Evolutionary conservation across 169 alveolate genomes (phyloP).

Genomic region (Babesia ovata): DNA sequence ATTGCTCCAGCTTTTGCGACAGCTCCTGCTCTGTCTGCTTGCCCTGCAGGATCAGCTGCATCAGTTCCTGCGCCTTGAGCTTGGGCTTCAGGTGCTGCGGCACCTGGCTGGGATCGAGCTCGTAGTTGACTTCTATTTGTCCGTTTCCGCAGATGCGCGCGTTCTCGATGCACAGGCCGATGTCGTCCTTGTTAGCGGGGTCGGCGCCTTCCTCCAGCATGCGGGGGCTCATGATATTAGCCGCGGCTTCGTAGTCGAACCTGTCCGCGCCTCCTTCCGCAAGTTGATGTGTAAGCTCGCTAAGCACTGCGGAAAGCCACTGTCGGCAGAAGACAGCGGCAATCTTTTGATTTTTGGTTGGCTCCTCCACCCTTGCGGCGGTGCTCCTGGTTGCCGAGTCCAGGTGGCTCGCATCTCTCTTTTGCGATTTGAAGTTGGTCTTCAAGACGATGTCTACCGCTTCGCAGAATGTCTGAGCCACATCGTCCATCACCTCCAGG

Average conservation of each 20-base stretch:
- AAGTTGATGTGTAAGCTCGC: conserved; percentile 41
- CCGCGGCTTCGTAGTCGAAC: conserved; percentile 4
- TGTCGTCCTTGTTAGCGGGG: conserved; percentile 31
- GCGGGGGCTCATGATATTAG: conserved; percentile 12
- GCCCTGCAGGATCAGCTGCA: conserved; percentile 63
- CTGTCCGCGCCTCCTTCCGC: conserved; percentile 38
- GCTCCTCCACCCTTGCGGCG: conserved; percentile 8
- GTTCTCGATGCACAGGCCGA: conserved; percentile 63
- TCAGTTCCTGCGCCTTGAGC: conserved; percentile 63
- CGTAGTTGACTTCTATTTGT: conserved; percentile 67
- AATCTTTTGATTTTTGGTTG: conserved; percentile 59
- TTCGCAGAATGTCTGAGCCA: conserved; percentile 60
- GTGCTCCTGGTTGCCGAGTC: conserved; percentile 14
- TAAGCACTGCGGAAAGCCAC: conserved; percentile 66
- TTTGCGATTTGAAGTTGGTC: conserved; percentile 54
- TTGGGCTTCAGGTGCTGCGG: conserved; percentile 56
- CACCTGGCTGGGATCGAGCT: conserved; percentile 15
- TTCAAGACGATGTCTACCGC: conserved; percentile 57
- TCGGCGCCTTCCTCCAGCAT: conserved; percentile 49
- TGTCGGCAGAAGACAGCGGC: conserved; percentile 68
- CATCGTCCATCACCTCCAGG: conserved; percentile 58
- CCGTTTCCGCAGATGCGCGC: conserved; percentile 64
- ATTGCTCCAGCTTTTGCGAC: conserved; percentile 51
- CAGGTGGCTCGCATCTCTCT: conserved; percentile 5
- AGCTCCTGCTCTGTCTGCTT: conserved; percentile 53